These are phyloP conservation scores for Microcos paniculata DNA, from an alignment of 345 rosid genomes.

Conservation along the genomic window DNA sequence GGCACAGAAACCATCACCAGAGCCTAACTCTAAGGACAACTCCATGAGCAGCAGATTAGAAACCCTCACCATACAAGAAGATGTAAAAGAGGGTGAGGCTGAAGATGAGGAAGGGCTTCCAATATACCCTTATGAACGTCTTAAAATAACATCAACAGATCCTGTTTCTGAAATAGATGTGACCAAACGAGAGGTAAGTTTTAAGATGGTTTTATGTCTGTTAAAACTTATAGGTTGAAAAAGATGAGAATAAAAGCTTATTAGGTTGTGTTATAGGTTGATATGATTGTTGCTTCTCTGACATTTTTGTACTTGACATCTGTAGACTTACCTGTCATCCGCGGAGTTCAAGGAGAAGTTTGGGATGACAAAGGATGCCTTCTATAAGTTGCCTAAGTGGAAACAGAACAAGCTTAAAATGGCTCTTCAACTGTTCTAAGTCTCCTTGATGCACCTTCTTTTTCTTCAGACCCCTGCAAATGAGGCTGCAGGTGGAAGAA, in stretches of 20 bases:
- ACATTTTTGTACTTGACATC: slow-evolving; percentile 3
- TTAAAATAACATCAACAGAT: slow-evolving; percentile 60
- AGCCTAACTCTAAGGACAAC: slow-evolving; percentile 58
- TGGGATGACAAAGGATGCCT: slow-evolving; percentile 77
- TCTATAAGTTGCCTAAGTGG: slow-evolving; percentile 93
- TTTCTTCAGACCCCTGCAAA: slow-evolving; percentile 29
- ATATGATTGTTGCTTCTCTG: not conserved
- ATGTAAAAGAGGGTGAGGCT: slow-evolving; percentile 81
- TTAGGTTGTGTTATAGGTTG: not conserved
- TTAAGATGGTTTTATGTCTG: not conserved
- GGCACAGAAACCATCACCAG: slow-evolving; percentile 45
- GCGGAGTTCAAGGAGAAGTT: slow-evolving; percentile 88
- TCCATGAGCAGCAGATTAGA: slow-evolving; percentile 68
- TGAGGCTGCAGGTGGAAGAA: slow-evolving; percentile 38
- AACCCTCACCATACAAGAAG: slow-evolving; percentile 87
- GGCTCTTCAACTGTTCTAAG: slow-evolving; percentile 77
- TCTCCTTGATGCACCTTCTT: slow-evolving; percentile 25
- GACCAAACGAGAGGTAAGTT: slow-evolving; percentile 88
- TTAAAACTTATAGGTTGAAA: not conserved
- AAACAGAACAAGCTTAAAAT: slow-evolving; percentile 98
- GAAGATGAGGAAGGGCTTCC: slow-evolving; percentile 95
- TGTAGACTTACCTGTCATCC: slow-evolving; percentile 75
- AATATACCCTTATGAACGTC: slow-evolving; percentile 75
- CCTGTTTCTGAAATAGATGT: slow-evolving; percentile 82
- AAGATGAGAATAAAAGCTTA: too few relatives aligned